phyloP scores from a whole-genome alignment of 805 yeast species.

The Saccharomycopsis synnaedendra region DNA sequence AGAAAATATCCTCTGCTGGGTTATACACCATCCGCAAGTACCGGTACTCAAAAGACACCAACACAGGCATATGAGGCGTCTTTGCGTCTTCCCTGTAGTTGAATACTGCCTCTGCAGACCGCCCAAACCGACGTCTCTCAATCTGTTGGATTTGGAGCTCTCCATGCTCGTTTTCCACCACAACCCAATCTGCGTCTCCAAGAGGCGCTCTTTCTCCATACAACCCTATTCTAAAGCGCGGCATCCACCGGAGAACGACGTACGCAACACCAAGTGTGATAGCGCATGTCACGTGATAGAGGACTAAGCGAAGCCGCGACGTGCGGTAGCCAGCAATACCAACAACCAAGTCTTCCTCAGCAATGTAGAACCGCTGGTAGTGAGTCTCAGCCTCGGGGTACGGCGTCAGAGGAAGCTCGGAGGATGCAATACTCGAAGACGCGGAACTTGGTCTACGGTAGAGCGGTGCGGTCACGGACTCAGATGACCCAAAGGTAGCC shows the following conservation, averaged over 20 bases:
- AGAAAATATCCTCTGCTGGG: conserved; percentile 79
- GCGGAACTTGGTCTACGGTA: conserved; percentile 14
- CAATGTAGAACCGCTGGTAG: conserved; percentile 78
- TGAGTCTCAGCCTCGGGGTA: conserved; percentile 33
- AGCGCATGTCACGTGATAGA: conserved; percentile 45
- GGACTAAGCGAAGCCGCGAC: conserved; percentile 30
- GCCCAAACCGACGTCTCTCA: conserved; percentile 49
- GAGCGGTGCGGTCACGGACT: not conserved
- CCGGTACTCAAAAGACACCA: conserved; percentile 69
- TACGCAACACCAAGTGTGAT: conserved; percentile 63
- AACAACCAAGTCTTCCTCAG: conserved; percentile 90
- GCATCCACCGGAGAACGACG: conserved; percentile 76
- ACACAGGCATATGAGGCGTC: conserved; percentile 37
- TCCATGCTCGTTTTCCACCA: conserved; percentile 88
- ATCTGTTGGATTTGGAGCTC: conserved; percentile 57
- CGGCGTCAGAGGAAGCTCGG: conserved; percentile 12
- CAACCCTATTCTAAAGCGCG: conserved; percentile 55
- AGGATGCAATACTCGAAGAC: conserved; percentile 4
- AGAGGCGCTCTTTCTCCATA: conserved; percentile 58
- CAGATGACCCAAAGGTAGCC: not conserved
- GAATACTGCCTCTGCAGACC: conserved; percentile 61
- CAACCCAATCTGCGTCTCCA: conserved; percentile 85
- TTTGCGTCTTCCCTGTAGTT: conserved; percentile 21
- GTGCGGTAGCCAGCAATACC: conserved; percentile 86
- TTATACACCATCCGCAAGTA: conserved; percentile 75